Percentiles rank a stretch among this genome's conserved stretches.
Conservation (phyloP, 1,284 basidiomycete genomes). For the Stereum hirsutum region DNA sequence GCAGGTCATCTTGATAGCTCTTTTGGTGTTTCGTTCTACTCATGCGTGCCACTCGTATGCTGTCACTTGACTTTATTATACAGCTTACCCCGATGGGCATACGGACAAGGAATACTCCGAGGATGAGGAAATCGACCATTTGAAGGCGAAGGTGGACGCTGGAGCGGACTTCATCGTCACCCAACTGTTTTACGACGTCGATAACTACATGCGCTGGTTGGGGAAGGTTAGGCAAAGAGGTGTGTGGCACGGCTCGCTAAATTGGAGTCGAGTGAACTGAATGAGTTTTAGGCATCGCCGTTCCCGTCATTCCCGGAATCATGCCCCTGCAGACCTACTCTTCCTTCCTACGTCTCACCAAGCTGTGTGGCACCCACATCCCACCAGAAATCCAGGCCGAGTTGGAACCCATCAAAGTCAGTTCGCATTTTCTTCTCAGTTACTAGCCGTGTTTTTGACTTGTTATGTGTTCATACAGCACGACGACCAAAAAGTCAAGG, state of each 20-base stretch:
- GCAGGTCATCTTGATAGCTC: slow-evolving; percentile 42
- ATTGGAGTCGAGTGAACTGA: slow-evolving; percentile 3
- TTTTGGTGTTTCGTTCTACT: slow-evolving; percentile 9
- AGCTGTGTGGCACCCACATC: slow-evolving; percentile 79
- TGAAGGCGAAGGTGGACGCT: slow-evolving; percentile 90
- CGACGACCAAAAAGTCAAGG: slow-evolving; percentile 88
- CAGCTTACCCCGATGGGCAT: slow-evolving; percentile 92
- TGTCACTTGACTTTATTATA: too few species aligned
- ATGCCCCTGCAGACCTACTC: slow-evolving; percentile 98
- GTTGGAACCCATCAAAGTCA: slow-evolving; percentile 74
- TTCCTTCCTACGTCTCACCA: slow-evolving; percentile 87
- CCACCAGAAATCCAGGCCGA: slow-evolving; percentile 63
- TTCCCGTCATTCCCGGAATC: slow-evolving; percentile 91
- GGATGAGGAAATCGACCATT: slow-evolving; percentile 66
- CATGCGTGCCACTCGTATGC: slow-evolving; percentile 14
- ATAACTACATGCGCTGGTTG: slow-evolving; percentile 78
- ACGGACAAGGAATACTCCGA: slow-evolving; percentile 54
- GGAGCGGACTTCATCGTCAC: slow-evolving; percentile 96
- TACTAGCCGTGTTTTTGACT: slow-evolving; percentile 4
- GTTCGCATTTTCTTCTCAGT: slow-evolving; percentile 17
- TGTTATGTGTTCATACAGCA: slow-evolving; percentile 34
- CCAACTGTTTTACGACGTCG: slow-evolving; percentile 95
- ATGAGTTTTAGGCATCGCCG: slow-evolving; percentile 60
- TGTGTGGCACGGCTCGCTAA: slow-evolving; percentile 22
- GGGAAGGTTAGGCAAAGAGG: slow-evolving; percentile 64